Base-by-base conservation (phyloP, 2,329 filamentous ascomycete genomes). In the Penicillium sp. region DNA sequence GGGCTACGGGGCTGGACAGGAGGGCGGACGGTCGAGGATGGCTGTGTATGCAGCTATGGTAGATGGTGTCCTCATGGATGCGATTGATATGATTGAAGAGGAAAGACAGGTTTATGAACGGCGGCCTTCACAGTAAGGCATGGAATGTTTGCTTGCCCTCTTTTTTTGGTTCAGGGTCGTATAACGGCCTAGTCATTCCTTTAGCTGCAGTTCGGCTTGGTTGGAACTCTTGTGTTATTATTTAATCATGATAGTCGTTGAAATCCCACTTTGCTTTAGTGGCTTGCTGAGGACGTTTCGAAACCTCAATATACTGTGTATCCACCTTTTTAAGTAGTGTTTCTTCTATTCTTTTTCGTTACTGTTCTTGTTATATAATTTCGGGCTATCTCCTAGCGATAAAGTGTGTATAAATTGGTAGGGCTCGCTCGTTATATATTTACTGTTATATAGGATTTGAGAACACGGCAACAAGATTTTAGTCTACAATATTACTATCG, bases 11-110 rank as follows among this genome's bases (percentile, higher is more conserved):
- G 64, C 59, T 16, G 63, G 62, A 22, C 58, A 69, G 17, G 65
- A 72, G 22, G 72, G 73, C 22, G 75, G 75, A 41, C 61, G 57
- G 28, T 62, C 73, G 30, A 69, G 78, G 40, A 67, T 80, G 53
- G 65, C 66, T 31, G 67, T 79, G 10, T 80, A 78, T 68, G 78
- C 78, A 14, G 71, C 73, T 26, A 77, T 76, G 26, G 73, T 75
- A 14, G 68, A 75, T 22, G 75, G 77, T 16, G 70, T 69, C 49
- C 62, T 80, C 22, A 64, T 65, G 26, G 75, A 78, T 50, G 78
- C 78, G 3, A 78, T 80, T 60, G 77, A 79, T 44, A 78, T 80
- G 73, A 79, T 80, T 59, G 77, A 79, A 56, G 78, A 80, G 56
- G 78, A 80, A 56, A 71, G 75, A 41, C 73, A 72, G 53, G 75